Base-by-base conservation (phyloP, 2,329 filamentous ascomycete species). In the Sphaerulina vaccinii region DNA sequence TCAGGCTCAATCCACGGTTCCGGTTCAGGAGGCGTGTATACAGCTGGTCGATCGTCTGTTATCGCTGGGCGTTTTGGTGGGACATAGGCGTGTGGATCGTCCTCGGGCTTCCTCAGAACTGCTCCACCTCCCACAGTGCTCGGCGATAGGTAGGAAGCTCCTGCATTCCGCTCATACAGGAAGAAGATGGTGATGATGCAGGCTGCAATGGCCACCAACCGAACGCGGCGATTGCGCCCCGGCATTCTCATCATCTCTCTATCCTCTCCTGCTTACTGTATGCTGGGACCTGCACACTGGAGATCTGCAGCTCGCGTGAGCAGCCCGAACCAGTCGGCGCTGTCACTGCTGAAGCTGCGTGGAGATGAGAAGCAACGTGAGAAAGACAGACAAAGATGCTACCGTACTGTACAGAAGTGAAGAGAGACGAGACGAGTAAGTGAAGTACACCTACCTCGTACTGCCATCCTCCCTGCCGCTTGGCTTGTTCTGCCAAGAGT, bases 141-240 rank as follows among this genome's bases (percentile, higher is more conserved):
- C 21, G 51, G 49, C 18, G 57, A 40, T 21, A 56, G 52, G 33
- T 54, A 53, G 23, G 46, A 46, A 11, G 24, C 51, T 15, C 41
- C 45, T n/a, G 43, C 43, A 40, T 56, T 55, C 22, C 54, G 60
- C 41, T 57, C 52, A 49, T 64, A 65, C 16, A 65, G 48, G 44
- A 65, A 52, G 52, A 62, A 58, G 27, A 61, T 58, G 36, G 58
- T 58, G 35, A 57, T 48, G 29, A 56, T 54, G 51, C 62, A 63
- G 40, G 60, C 56, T 11, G 55, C 57, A 5, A 65, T 48, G 19
- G 58, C 61, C 53, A 65, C 41, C 39, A 62, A 51, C 13, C 62
- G 56, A 16, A 60, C 55, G 33, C 62, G 57, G 36, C 61, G 58
- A 39, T 54, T 60, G 35, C 62, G 57, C 32, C 58, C 61, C 19